These are phyloP conservation scores for Parastagonospora nodorum DNA, from an alignment of 2,329 filamentous ascomycete species.

Conservation along the genomic window DNA sequence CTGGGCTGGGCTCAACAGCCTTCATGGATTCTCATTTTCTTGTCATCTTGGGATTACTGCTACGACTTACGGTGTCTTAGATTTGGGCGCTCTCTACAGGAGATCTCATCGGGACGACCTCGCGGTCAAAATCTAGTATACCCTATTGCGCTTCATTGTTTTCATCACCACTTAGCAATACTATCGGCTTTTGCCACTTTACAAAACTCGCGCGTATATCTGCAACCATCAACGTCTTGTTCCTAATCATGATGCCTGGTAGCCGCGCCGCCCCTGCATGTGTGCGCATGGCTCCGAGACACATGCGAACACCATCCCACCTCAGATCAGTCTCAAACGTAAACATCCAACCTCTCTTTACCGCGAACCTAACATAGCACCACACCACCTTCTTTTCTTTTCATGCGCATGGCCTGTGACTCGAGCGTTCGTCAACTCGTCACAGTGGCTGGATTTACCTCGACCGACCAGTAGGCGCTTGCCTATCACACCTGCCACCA, in stretches of 20 bases:
- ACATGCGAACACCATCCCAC: conserved; percentile 12
- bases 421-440: conserved; percentile 3
- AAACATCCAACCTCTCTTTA: conserved; percentile 8
- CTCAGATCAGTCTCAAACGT: conserved; percentile 19
- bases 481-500: conserved; percentile 2
- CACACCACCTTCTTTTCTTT: conserved; percentile 13
- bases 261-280: conserved; percentile 23
- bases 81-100: conserved; percentile 26
- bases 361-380: conserved; percentile 8
- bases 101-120: conserved; percentile 25
- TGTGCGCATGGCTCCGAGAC: conserved; percentile 38
- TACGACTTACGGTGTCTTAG: conserved; percentile 17
- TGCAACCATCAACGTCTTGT: not conserved
- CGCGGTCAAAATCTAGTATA: conserved; percentile 37
- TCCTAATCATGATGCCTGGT: conserved; percentile 5
- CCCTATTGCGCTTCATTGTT: conserved; percentile 27
- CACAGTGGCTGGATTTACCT: conserved; percentile 12
- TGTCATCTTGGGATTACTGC: conserved; percentile 21
- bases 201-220: conserved; percentile 25
- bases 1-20: conserved; percentile 16
- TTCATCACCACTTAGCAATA: conserved; percentile 3
- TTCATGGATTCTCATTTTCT: conserved; percentile 10
- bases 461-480: conserved; percentile 15
- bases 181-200: conserved; percentile 11
- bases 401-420: conserved; percentile 13